Evolutionary conservation across 2,329 filamentous ascomycete genomes (phyloP).

Genomic region (Chaetothyriales sp.): DNA sequence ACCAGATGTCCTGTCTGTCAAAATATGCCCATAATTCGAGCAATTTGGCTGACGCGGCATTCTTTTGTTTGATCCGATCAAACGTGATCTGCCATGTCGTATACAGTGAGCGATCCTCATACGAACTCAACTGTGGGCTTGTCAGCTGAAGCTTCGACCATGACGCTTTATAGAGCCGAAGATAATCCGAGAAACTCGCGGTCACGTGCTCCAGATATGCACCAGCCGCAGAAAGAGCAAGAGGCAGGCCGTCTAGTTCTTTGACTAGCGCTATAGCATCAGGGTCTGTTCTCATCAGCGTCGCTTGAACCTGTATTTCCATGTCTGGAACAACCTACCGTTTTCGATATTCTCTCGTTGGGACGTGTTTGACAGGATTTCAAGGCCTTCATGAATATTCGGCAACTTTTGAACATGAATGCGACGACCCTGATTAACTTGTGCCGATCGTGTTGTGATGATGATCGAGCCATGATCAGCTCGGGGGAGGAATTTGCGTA

Average conservation of each 20-base stretch:
- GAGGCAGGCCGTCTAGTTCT: slow-evolving; percentile 31
- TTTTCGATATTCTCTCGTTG: slow-evolving; percentile 3
- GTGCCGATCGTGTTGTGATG: slow-evolving; percentile 13
- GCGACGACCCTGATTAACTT: slow-evolving; percentile 2
- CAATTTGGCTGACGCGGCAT: slow-evolving; percentile 20
- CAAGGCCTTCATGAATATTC: slow-evolving; percentile 5
- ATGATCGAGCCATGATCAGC: slow-evolving; percentile 13
- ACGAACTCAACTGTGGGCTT: slow-evolving; percentile 4
- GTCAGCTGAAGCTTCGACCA: slow-evolving; percentile 19
- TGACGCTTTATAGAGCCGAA: slow-evolving; percentile 25
- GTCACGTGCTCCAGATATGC: slow-evolving; percentile 26
- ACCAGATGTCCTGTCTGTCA: slow-evolving; percentile 32
- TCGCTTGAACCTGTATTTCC: slow-evolving; percentile 10
- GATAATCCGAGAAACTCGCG: slow-evolving; percentile 2
- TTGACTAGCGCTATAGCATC: slow-evolving; percentile 18
- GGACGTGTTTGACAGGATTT: slow-evolving; percentile 7
- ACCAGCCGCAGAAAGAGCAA: slow-evolving; percentile 33
- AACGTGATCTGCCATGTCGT: slow-evolving; percentile 14
- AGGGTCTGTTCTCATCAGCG: slow-evolving; percentile 4
- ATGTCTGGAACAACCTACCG: slow-evolving; percentile 4
- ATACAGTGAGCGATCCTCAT: slow-evolving; percentile 9
- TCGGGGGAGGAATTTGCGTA: slow-evolving; percentile 10
- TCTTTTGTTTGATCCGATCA: slow-evolving; percentile 4
- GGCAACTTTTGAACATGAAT: slow-evolving; percentile 4
- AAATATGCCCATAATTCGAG: slow-evolving; percentile 30